Conservation (phyloP, 2,329 filamentous ascomycete genomes). For the Diaporthe velutina region DNA sequence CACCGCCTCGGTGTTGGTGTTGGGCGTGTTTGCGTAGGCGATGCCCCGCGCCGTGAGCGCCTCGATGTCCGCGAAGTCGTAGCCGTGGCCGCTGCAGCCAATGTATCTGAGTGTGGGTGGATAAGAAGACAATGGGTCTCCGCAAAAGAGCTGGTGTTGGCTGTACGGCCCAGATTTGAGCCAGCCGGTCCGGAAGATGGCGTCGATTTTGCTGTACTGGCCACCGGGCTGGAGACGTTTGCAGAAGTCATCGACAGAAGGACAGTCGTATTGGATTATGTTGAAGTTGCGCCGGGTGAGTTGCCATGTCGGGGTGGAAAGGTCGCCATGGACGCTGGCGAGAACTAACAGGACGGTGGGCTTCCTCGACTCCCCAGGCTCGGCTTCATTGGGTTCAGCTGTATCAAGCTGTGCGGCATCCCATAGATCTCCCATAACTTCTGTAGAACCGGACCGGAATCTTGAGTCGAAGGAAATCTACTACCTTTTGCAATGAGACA, state of each 20-base stretch:
- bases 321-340: conserved; percentile 35
- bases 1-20: conserved; percentile 47
- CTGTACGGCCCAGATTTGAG: conserved; percentile 48
- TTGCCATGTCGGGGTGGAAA: conserved; percentile 35
- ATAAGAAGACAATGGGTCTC: conserved; percentile 41
- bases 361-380: not conserved
- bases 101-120: conserved; percentile 43
- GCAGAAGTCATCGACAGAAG: conserved; percentile 43
- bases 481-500: not conserved
- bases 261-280: conserved; percentile 44
- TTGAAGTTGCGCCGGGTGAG: conserved; percentile 40
- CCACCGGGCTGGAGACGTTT: conserved; percentile 46
- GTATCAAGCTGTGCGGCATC: not conserved
- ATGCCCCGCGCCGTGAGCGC: conserved; percentile 45
- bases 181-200: conserved; percentile 50
- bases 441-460: not conserved
- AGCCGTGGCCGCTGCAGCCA: conserved; percentile 46
- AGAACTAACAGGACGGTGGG: conserved; percentile 40
- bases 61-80: conserved; percentile 46
- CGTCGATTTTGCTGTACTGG: conserved; percentile 45
- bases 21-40: conserved; percentile 48
- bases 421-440: not conserved
- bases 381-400: not conserved
- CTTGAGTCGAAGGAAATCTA: not conserved
- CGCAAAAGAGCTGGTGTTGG: conserved; percentile 45